These are phyloP conservation scores for Petrea volubilis DNA, from an alignment of 257 asterid genomes.

Conservation along the genomic window DNA sequence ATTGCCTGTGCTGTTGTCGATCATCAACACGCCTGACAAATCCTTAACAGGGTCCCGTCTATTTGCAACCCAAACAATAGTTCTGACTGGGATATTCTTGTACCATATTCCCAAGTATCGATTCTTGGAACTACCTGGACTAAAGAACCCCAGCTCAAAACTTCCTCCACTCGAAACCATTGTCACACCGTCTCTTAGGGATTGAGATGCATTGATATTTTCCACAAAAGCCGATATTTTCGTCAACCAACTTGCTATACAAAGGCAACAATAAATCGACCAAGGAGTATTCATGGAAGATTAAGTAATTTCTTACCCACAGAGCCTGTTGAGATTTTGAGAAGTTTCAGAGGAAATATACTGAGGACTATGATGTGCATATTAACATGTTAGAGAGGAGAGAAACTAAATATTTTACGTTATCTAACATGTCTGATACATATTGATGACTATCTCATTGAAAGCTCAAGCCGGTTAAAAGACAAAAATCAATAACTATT, in stretches of 20 bases:
- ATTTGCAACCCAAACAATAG: constrained; percentile 51
- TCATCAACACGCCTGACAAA: constrained; percentile 29
- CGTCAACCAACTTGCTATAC: constrained; percentile 7
- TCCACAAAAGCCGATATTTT: constrained; percentile 17
- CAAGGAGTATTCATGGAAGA: constrained; percentile 20
- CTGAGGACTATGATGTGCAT: background rate
- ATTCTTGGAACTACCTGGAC: constrained; percentile 31
- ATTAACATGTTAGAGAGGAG: background rate
- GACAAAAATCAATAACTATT: too few species aligned
- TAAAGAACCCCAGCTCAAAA: constrained; percentile 43
- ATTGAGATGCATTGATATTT: constrained; percentile 20
- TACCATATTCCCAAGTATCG: constrained; percentile 47
- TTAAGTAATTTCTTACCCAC: background rate
- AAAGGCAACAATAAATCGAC: constrained; percentile 11
- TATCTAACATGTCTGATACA: too few species aligned
- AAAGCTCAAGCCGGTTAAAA: too few species aligned
- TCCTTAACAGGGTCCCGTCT: constrained; percentile 31
- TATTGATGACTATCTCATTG: too few species aligned
- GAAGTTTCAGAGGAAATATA: background rate
- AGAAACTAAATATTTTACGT: too few species aligned
- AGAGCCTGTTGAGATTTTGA: background rate
- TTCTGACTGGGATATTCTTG: constrained; percentile 40
- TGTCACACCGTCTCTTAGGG: constrained; percentile 33
- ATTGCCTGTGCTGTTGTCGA: constrained; percentile 23
- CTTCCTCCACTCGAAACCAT: constrained; percentile 36